phyloP scores from a whole-genome alignment of 768 basidiomycete genomes.

The Mycena sanguinolenta region DNA sequence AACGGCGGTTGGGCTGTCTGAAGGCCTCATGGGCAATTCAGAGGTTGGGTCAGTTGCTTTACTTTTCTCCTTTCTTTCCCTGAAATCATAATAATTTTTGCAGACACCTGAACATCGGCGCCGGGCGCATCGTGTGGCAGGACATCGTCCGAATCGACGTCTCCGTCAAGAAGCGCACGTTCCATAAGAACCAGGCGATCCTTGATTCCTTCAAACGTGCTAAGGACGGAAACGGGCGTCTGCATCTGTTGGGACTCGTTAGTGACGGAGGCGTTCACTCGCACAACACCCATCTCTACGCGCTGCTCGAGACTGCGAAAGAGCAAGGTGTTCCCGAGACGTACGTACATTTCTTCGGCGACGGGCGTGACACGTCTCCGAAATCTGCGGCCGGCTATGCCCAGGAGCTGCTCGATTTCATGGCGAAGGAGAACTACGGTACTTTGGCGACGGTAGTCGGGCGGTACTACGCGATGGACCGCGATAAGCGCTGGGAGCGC shows the following conservation, averaged over 20 bases:
- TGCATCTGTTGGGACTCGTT: slow-evolving; percentile 91
- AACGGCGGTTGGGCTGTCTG: slow-evolving; percentile 89
- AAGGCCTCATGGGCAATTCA: slow-evolving; percentile 98
- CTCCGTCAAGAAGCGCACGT: slow-evolving; percentile 90
- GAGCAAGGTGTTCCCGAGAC: slow-evolving; percentile 86
- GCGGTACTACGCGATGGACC: slow-evolving; percentile 97
- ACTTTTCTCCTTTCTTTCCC: too few relatives aligned
- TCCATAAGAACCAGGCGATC: slow-evolving; percentile 85
- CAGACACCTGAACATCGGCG: slow-evolving; percentile 95
- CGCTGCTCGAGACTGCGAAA: slow-evolving; percentile 92
- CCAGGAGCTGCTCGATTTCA: slow-evolving; percentile 82
- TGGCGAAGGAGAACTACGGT: slow-evolving; percentile 82
- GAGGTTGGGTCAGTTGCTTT: slow-evolving; percentile 83
- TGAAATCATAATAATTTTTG: neutral
- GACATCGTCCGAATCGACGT: slow-evolving; percentile 97
- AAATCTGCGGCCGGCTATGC: slow-evolving; percentile 84
- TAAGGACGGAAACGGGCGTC: slow-evolving; percentile 83
- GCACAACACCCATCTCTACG: slow-evolving; percentile 91
- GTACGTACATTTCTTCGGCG: slow-evolving; percentile 94
- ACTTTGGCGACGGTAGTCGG: slow-evolving; percentile 89
- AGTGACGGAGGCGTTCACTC: slow-evolving; percentile 98
- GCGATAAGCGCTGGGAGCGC: slow-evolving; percentile 97
- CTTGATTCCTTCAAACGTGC: slow-evolving; percentile 81
- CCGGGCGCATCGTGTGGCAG: slow-evolving; percentile 96
- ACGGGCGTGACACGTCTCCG: slow-evolving; percentile 97